Percentiles rank a stretch among this genome's conserved stretches.
Evolutionary conservation across 176 grass and related monocot genomes (phyloP).

Genomic region (Raddia guianensis): DNA sequence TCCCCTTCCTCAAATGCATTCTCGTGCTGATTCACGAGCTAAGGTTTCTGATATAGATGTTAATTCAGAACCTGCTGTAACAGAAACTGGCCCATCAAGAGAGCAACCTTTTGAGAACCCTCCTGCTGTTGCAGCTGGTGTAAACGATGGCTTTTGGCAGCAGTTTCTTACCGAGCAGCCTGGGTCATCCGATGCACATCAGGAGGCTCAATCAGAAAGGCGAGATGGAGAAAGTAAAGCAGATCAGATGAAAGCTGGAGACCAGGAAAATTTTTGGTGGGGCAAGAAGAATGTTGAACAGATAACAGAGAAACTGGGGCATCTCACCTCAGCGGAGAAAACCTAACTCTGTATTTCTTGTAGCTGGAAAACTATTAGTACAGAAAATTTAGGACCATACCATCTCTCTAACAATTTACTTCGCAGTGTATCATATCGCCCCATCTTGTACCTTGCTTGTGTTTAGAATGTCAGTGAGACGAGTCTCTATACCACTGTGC

Average conservation of each 20-base stretch:
- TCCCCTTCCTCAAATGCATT: conserved; percentile 45
- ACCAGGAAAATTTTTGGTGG: conserved; percentile 49
- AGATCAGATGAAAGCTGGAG: conserved; percentile 43
- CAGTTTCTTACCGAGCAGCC: conserved; percentile 93
- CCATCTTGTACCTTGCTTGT: neutral
- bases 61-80: conserved; percentile 73
- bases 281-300: conserved; percentile 64
- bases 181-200: conserved; percentile 48
- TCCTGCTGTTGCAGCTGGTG: conserved; percentile 41
- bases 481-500: neutral
- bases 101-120: conserved; percentile 38
- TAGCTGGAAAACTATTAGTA: conserved; percentile 43
- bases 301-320: conserved; percentile 62
- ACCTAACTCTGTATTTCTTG: conserved; percentile 52
- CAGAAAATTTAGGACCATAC: conserved; percentile 33
- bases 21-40: conserved; percentile 40
- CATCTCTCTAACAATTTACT: conserved; percentile 43
- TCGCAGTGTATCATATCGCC: conserved; percentile 44
- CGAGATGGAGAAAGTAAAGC: conserved; percentile 51
- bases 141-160: conserved; percentile 90
- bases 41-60: conserved; percentile 88
- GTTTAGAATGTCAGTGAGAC: conserved; percentile 26
- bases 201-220: conserved; percentile 78
- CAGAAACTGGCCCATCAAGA: conserved; percentile 60
- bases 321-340: conserved; percentile 71